Evolutionary conservation across 1,284 basidiomycete species (phyloP).

Genomic region (Cutaneotrichosporon cavernicola): DNA sequence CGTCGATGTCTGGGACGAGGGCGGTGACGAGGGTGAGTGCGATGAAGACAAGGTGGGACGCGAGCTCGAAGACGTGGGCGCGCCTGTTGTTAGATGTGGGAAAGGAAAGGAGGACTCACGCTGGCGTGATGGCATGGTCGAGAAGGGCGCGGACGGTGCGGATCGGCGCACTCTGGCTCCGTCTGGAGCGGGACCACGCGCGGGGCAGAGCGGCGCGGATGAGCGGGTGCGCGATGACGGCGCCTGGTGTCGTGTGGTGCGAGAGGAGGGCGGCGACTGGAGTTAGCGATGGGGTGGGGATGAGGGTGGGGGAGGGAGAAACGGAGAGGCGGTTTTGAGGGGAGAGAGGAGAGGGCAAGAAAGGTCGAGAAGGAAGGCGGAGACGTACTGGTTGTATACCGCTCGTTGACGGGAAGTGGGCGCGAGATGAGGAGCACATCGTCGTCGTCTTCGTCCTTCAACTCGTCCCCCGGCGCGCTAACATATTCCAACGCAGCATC

Average conservation of each 20-base stretch:
- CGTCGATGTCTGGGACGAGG: slow-evolving; percentile 24
- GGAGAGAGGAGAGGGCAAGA: too few relatives aligned
- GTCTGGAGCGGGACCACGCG: slow-evolving; percentile 22
- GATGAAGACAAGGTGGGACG: slow-evolving; percentile 20
- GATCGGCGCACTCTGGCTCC: slow-evolving; percentile 5
- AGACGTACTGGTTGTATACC: slow-evolving; percentile 20
- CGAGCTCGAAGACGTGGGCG: slow-evolving; percentile 24
- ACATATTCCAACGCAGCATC: slow-evolving; percentile 25
- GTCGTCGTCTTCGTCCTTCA: slow-evolving; percentile 26
- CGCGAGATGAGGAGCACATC: slow-evolving; percentile 23
- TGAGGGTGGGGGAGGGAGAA: too few relatives aligned
- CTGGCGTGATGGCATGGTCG: slow-evolving; percentile 21
- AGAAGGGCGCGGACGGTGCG: slow-evolving; percentile 16
- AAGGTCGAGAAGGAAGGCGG: too few relatives aligned
- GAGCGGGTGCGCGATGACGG: slow-evolving; percentile 25
- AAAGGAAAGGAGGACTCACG: slow-evolving; percentile 13
- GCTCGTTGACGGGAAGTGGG: slow-evolving; percentile 16
- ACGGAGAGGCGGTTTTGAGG: too few relatives aligned
- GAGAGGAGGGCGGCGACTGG: slow-evolving; percentile 25
- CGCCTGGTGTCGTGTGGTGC: slow-evolving; percentile 28
- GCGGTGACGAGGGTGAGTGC: slow-evolving; percentile 26
- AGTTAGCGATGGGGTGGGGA: not conserved
- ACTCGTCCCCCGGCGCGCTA: slow-evolving; percentile 9
- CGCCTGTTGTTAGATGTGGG: slow-evolving; percentile 18
- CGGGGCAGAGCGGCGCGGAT: slow-evolving; percentile 24